Base-by-base conservation (phyloP, 1,284 basidiomycete species). In the Dichomitus squalens region DNA sequence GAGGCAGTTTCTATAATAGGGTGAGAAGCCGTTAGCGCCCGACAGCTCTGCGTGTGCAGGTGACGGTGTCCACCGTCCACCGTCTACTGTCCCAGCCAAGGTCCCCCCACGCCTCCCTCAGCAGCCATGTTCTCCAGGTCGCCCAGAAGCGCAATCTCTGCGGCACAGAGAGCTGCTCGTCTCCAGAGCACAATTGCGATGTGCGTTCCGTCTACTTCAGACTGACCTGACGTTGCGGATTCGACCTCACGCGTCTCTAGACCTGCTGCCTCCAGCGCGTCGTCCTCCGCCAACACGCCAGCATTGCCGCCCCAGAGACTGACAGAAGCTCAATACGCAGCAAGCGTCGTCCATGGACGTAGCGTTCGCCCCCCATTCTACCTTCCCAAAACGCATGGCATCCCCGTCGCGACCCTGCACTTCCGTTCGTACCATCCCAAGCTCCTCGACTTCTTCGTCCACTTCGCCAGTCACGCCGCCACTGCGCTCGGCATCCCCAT, bases 381-480 rank as follows among this genome's bases (percentile, higher is more conserved):
- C 50, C 85, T 88, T 61, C 80, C 84, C 1, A 79, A 76, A 23
- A 88, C 87, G 3, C 86, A 95, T 75, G 76, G 78, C 55, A 79
- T 94, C 54, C 94, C 95, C 55, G 92, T 90, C 64, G 95, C 93
- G 4, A 83, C 83, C 44, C 80, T 98, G 54, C 92, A 95, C 67
- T 84, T 98, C 68, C 89, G 91, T 58, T 87, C 93, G 1, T 85
- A 96, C 77, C 78, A 86, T 67, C 77, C 83, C 14, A 72, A 78
- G 36, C 79, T 84, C 20, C 85, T 99, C 50, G 84, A 88, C 66
- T 84, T 96, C 63, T 95, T 92, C 73, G 82, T 88, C 1, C 89
- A 93, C 71, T 96, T 99, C 72, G 89, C 90, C 0, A 74, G 86
- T 1, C 93, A 95, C 67, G 88, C 93, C 0, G 96, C 96, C 0